Base-by-base conservation (phyloP, 306 rosid genomes). In the Cucumis melo region DNA sequence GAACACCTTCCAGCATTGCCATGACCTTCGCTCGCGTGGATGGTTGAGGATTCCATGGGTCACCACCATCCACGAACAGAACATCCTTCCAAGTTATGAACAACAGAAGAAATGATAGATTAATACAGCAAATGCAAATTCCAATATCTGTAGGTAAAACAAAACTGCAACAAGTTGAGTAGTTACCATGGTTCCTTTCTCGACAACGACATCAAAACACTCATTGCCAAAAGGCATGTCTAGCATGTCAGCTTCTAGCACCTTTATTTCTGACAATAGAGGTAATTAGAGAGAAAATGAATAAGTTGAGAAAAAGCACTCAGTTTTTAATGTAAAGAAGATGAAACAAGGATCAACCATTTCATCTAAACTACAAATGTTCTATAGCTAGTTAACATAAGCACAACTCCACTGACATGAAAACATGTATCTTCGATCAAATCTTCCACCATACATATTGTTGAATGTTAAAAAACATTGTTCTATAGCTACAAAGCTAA, bases 141-240 rank as follows among this genome's bases (percentile, higher is more conserved):
- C 20, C 39, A 50, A 72, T 24, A 50, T 44, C 76, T 24, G 8
- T 23, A 53, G 42, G 21, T 34, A 63, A 63, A 78, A 80, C 19
- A 57, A 79, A 82, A 77, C 19, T 42, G 77, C 75, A 67, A 65
- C 61, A 53, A 51, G 59, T 64, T 3, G 21, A 24, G 50, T 27
- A 56, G 77, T 86, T 93, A 91, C 97, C 97, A 90, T 93, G 58
- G 98, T 91, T 85, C 97, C 97, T 82, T 93, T 93, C 92, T 93
- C 98, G 78, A 93, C 90, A 84, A 93, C 87, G 75, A 90, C 83
- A 81, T 93, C 98, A 87, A 91, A 93, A 84, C 84, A 83, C 80
- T 85, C 92, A 29, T 90, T 82, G 54, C 84, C 82, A 86, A 93
- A 93, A 44, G 98, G 97, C 75, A 91, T 87, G 86, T 91, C 91